These are phyloP conservation scores for Emmonsiellopsis sp. DNA, from an alignment of 2,329 filamentous ascomycete species.

Conservation along the genomic window DNA sequence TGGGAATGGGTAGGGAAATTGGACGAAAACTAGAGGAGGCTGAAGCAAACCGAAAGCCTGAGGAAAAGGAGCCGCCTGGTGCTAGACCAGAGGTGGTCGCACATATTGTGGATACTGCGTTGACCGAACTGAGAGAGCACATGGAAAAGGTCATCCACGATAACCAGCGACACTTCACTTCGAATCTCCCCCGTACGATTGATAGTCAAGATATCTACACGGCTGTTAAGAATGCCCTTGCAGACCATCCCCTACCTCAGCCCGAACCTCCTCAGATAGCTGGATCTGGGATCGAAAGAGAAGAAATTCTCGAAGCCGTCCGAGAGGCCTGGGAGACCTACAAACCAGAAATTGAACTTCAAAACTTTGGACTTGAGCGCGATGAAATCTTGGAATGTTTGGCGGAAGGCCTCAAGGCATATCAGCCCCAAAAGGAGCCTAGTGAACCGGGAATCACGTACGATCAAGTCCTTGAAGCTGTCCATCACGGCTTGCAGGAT, in stretches of 20 bases:
- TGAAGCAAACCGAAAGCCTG: slow-evolving; percentile 38
- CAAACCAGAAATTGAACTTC: slow-evolving; percentile 84
- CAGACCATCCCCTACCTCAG: slow-evolving; percentile 51
- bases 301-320: slow-evolving; percentile 79
- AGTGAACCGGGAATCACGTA: slow-evolving; percentile 56
- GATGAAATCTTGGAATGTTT: slow-evolving; percentile 85
- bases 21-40: slow-evolving; percentile 68
- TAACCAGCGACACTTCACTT: slow-evolving; percentile 59
- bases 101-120: slow-evolving; percentile 67
- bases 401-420: slow-evolving; percentile 73
- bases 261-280: slow-evolving; percentile 43
- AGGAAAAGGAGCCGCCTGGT: slow-evolving; percentile 36
- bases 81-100: slow-evolving; percentile 62
- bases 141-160: slow-evolving; percentile 73
- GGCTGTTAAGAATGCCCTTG: slow-evolving; percentile 66
- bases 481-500: slow-evolving; percentile 76
- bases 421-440: slow-evolving; percentile 41
- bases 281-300: slow-evolving; percentile 54
- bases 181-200: slow-evolving; percentile 54
- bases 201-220: slow-evolving; percentile 82
- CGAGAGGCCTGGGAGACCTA: slow-evolving; percentile 89
- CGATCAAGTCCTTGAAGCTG: slow-evolving; percentile 76
- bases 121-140: slow-evolving; percentile 75
- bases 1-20: slow-evolving; percentile 89
- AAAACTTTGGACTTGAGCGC: slow-evolving; percentile 81